Evolutionary conservation across 441 rosid genomes (phyloP), one percentile per base, ranked within the genome.

Genomic region (Macaranga tanarius): DNA sequence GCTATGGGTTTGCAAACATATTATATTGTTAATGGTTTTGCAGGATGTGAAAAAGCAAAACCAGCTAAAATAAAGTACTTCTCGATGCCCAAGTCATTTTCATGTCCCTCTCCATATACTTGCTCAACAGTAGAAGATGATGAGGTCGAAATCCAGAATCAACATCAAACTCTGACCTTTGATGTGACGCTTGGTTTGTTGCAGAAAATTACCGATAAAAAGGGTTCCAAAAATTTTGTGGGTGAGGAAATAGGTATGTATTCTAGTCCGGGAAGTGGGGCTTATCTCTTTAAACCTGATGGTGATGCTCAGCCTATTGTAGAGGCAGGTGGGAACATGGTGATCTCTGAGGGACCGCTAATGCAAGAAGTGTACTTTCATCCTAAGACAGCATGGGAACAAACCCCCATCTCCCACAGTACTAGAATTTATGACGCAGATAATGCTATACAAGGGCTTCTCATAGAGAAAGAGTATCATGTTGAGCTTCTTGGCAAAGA

Each of bases 381-480:
- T 76, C 99, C 98, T 16, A 87, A 77, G 78, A 91, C 98, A 16
- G 65, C 19, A 19, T 92, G 88, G 92, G 85, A 79, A 64, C 79
- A 68, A 42, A 80, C 88, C 2, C 99, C 98, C 3, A 77, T 93
- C 84, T 90, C 97, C 58, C 91, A 90, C 62, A 86, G 87, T 73
- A 90, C 98, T 60, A 91, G 95, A 42, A 71, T 93, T 69, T 95
- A 90, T 71, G 86, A 76, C 12, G 93, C 84, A 71, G 94, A 83
- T 54, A 74, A 79, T 74, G 80, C 89, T 1, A 76, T 87, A 25
- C 95, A 90, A 79, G 90, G 84, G 69, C 81, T 86, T 70, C 42
- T 85, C 44, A 74, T 88, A 19, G 99, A 95, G 88, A 91, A 88
- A 81, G 99, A 95, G 76, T 93, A 95, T 79, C 98, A 93, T 77